Evolutionary conservation across 2,329 filamentous ascomycete species (phyloP), one percentile per base, ranked within the genome.

Genomic region (Aspergillus niger): DNA sequence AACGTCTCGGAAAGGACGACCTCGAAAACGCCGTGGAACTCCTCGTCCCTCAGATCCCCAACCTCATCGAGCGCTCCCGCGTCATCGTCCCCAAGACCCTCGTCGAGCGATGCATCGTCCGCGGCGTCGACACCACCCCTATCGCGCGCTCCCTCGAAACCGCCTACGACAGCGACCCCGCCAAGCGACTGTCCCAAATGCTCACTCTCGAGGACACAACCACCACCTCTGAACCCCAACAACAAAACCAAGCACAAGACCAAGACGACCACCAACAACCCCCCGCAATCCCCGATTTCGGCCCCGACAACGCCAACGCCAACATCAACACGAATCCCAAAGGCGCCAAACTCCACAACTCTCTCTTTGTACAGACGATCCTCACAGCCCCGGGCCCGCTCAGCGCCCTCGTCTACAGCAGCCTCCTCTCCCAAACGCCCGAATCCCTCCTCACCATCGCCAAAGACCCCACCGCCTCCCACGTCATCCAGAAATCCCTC

Each of bases 1-100:
- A 92, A 72, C 86, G 95, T 57, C 82, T 98, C 10, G 89, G 91
- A 74, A 93, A 91, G 72, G 92, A 97, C 61, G 92, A 97, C 70
- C 82, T 99, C 8, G 82, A 88, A 44, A 85, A 86, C 58, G 91
- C 90, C 0, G 85, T 92, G 58, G 82, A 87, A 52, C 83, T 88
- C 68, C 90, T 96, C 58, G 75, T 89, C 3, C 89, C 91, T 0
- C 88, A 91, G 57, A 83, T 97, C 5, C 83, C 86, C 0, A 85
- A 85, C 53, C 82, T 98, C 8, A 84, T 97, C 8, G 83, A 90
- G 56, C 87, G 91, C 62, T 87, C 88, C 41, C 85, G 94, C 49
- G 90, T 91, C 62, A 88, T 90, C 58, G 89, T 97, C 10, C 85
- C 97, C 68, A 91, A 89, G 72, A 88, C 89, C 0, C 79, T 98